Evolutionary conservation across 2,329 filamentous ascomycete species (phyloP), one percentile per base, ranked within the genome.

Genomic region (Pseudogymnoascus sp.): DNA sequence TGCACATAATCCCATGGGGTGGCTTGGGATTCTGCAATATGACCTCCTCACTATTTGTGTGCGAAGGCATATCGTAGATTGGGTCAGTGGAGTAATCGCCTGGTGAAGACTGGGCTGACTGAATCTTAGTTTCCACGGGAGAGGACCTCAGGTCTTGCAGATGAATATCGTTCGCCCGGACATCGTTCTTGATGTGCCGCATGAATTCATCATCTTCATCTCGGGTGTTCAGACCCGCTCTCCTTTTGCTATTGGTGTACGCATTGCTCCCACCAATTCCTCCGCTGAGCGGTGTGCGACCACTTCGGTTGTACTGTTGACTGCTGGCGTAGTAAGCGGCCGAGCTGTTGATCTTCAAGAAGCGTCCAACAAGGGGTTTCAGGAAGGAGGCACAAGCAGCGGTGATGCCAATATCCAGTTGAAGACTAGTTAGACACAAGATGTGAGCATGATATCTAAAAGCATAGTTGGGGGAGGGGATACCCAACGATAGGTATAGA

Each of bases 391-490:
- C 70, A 40, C 74, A 77, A 37, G 72, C 73, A 1, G 75, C 75
- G 27, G 76, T 70, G 39, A 77, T 75, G 9, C 74, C 74, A 9
- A 77, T 66, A 58, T 74, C 74, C 59, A 76, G 69, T 65, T 78
- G 75, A 61, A 78, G 69, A 18, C 75, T 78, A 61, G 18, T 48
- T 6, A 10, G 67, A 58, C 40, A 21, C n/a, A 64, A 68, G 60
- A 68, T 60, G 64, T 62, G 21, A 64, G 64, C 6, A 63, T 60
- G 55, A 59, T 61, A 13, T 40, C 21, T 21, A 21, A 21, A 21
- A 21, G 21, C 21, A 21, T 21, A 21, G 21, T 21, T 21, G 21
- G 21, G 21, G 21, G 21, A 21, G 21, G 21, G 21, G 21, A 21
- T 21, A 21, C 21, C 21, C 21, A 21, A 21, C 21, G 2, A 21